Conservation (phyloP, 192 early-diverging fungal species). For the Umbelopsis vinacea region DNA sequence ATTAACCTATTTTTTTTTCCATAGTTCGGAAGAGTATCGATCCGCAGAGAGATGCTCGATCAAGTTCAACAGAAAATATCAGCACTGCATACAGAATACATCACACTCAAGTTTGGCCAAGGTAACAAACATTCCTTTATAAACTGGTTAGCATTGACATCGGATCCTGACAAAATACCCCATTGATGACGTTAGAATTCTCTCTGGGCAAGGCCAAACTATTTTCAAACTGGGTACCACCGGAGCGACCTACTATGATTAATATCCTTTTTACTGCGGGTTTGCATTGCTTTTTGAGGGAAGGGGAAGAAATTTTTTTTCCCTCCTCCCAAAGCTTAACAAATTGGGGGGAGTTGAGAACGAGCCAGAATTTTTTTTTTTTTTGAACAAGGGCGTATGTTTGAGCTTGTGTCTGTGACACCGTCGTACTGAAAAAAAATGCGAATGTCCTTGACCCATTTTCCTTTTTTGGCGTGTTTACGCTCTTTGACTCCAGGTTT, state of each 20-base stretch:
- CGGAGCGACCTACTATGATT: conserved; percentile 41
- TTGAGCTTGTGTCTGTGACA: conserved; percentile 18
- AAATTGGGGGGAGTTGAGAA: no score
- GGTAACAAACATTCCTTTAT: conserved; percentile 17
- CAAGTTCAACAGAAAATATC: conserved; percentile 42
- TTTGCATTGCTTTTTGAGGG: not conserved
- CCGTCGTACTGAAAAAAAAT: conserved; percentile 9
- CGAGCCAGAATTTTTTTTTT: not conserved
- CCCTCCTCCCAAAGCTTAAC: no score
- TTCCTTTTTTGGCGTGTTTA: conserved; percentile 25
- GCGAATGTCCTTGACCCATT: conserved; percentile 21
- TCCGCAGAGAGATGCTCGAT: conserved; percentile 38
- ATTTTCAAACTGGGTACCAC: conserved; percentile 33
- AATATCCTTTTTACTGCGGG: conserved; percentile 42
- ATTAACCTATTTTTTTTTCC: not conserved
- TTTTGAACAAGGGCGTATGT: conserved; percentile 8
- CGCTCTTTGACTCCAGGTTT: conserved; percentile 43
- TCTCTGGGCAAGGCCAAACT: not conserved
- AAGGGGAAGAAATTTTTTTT: conserved; percentile 9
- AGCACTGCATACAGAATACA: conserved; percentile 38
- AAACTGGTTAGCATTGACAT: conserved; percentile 3
- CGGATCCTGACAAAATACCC: conserved; percentile 3
- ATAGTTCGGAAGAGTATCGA: conserved; percentile 35
- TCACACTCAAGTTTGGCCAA: conserved; percentile 27
- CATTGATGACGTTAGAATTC: conserved; percentile 20